phyloP scores from a whole-genome alignment of 1,284 basidiomycete species.

The Phellinidium pouzarii region DNA sequence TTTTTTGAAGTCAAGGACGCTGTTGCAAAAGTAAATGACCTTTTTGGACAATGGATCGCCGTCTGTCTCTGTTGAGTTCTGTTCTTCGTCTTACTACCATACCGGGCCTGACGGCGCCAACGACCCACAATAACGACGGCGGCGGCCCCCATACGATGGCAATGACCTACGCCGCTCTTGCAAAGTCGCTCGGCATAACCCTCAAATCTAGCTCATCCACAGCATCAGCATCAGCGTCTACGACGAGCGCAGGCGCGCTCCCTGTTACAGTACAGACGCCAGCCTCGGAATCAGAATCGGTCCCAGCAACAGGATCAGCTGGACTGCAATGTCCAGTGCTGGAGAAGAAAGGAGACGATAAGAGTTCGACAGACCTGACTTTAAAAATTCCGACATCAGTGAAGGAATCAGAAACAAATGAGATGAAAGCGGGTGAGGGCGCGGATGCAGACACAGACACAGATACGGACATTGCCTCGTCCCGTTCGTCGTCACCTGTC shows the following conservation, averaged over 20 bases:
- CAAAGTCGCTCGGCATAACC: slow-evolving; percentile 15
- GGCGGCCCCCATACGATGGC: not conserved
- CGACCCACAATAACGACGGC: not conserved
- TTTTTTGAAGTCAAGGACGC: slow-evolving; percentile 23
- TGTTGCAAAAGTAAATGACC: not conserved
- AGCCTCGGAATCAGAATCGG: not conserved
- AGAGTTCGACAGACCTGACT: not conserved
- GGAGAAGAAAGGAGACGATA: not conserved
- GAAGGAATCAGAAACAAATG: not conserved
- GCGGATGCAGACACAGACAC: not conserved
- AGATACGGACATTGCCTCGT: slow-evolving; percentile 17
- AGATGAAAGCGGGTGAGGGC: not conserved
- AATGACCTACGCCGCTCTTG: slow-evolving; percentile 17
- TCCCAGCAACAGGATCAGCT: not conserved
- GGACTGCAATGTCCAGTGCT: not conserved
- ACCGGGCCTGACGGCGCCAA: not conserved
- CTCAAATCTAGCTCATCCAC: slow-evolving; percentile 11
- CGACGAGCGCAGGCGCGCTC: not conserved
- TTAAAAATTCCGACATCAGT: not conserved
- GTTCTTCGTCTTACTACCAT: not conserved
- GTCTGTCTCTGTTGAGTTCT: too few relatives aligned
- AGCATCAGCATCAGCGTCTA: slow-evolving; percentile 1
- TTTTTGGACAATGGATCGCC: not conserved
- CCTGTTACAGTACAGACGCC: not conserved
- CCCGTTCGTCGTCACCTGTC: slow-evolving; percentile 12